Base-by-base conservation (phyloP, 495 filamentous ascomycete species). In the Haplographium delicatum region DNA sequence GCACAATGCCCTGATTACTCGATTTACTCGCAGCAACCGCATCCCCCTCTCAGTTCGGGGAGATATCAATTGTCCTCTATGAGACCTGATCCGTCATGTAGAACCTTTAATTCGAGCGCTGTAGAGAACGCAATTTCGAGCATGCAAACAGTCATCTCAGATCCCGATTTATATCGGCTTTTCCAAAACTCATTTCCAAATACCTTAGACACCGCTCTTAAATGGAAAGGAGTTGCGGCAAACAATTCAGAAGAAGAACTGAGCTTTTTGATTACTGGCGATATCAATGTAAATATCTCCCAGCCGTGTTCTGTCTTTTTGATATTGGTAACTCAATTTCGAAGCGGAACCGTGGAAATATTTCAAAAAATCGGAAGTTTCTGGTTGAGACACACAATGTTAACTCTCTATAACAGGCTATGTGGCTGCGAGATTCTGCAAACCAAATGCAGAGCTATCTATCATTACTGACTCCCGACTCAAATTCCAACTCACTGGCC, bases 351-450 rank as follows among this genome's bases (percentile, higher is more conserved):
- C 6, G 6, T 31, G 6, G 28, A 31, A 6, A 31, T 13, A 31
- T 31, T 31, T 31, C 6, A 13, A 31, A 31, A 31, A 6, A 13
- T 11, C 3, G 26, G 24, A 6, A 26, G 39, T 25, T 43, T 6
- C 4, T 3, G 16, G 23, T 20, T 8, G 39, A 16, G 28, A 31
- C 28, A 20, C 38, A 20, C 4, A 74, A 70, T 1, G 70, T 70
- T 22, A 89, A 95, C 63, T 95, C 95, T n/a, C n/a, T n/a, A n/a
- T 65, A 57, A 20, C 70, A 80, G 61, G 82, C 82, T 42, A 84
- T 85, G 81, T 86, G 83, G 83, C 68, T 87, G 38, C 72, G 83
- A 23, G 83, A 85, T 58, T 80, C 74, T 22, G 75, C 82, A 25
- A 85, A 85, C 60, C 82, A 86, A 59, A 65, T 87, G 58, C 75